Evolutionary conservation across 2,329 filamentous ascomycete species (phyloP), one percentile per base, ranked within the genome.

Genomic region (Rhexocercosporidium sp.): DNA sequence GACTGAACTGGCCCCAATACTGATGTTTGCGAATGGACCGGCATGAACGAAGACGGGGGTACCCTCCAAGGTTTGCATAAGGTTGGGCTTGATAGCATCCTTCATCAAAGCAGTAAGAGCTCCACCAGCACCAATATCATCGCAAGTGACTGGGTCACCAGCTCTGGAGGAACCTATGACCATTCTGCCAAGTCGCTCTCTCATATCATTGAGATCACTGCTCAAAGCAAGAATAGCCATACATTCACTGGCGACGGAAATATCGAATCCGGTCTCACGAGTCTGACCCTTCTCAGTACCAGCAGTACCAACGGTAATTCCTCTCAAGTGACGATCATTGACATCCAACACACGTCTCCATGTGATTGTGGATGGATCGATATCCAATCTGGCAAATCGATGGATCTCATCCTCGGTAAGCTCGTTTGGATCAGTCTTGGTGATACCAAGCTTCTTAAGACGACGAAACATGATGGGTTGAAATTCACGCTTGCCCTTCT

Each of bases 1-100:
- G 66, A 98, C 92, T 9, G 94, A 97, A 81, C 93, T 97, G 79
- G 96, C 96, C 59, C 96, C 96, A 71, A 99, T 98, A 80, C 91
- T 95, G 79, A 99, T 99, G 81, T 99, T 99, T 77, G 96, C 96
- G 76, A 99, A 99, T 18, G 96, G 96, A 4, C 96, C 96, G 25
- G 96, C 96, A 77, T 99, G 96, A 16, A 99, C 96, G 77, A 99
- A 96, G 2, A 98, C 96, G 0, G 96, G 96, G 8, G 96, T 99
- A 31, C 96, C 96, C 79, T 99, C 96, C 62, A 99, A 84, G 34
- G 93, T 97, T 81, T 99, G 96, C 96, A 99, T 98, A 71, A 99
- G 84, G 82, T 97, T 99, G 67, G 96, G 96, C 85, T 99, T 99
- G 82, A 98, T 97, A 65, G 96, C 94, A 80, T 99, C 96, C 82